Base-by-base conservation (phyloP, 345 rosid genomes). In the Passiflora organensis region DNA sequence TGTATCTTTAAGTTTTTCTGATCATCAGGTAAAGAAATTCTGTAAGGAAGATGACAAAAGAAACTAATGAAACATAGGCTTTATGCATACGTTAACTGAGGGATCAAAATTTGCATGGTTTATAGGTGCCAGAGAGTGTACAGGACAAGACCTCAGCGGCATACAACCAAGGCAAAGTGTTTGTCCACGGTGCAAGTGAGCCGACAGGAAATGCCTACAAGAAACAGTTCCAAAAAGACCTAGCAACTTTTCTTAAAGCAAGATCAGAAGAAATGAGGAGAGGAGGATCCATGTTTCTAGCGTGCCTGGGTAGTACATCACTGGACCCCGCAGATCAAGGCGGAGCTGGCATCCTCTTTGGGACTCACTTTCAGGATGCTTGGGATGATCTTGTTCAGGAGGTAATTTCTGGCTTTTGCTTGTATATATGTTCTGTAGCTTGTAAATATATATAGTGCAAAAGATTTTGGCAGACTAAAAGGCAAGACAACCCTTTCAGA, bases 311-410 rank as follows among this genome's bases (percentile, higher is more conserved):
- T 10, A 68, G 98, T 51, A 85, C 98, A 14, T 84, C 98, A 0
- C 58, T 60, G 37, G 98, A 88, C 61, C 95, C 98, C 51, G 60
- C 85, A 0, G 96, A 91, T 76, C 98, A 91, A 52, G 90, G 98
- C 56, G 98, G 98, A 71, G 87, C 98, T 12, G 98, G 95, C 48
- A 66, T 84, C 18, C 88, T 91, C 44, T 91, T 91, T 49, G 98
- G 95, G 72, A 91, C 98, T 78, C 98, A 91, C 78, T 91, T 79
- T 75, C 96, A 91, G 74, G 95, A 91, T 72, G 95, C 98, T 22
- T 91, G 98, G 98, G 80, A 88, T 70, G 96, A 91, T 69, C 95
- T 91, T 71, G 96, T 91, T 78, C 82, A 73, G 53, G 93, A 88
- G 95, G 98, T 91, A 82, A 55, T n/a, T n/a, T n/a, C n/a, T n/a